Base-by-base conservation (phyloP, 257 asterid species). In the Solanum dulcamara region DNA sequence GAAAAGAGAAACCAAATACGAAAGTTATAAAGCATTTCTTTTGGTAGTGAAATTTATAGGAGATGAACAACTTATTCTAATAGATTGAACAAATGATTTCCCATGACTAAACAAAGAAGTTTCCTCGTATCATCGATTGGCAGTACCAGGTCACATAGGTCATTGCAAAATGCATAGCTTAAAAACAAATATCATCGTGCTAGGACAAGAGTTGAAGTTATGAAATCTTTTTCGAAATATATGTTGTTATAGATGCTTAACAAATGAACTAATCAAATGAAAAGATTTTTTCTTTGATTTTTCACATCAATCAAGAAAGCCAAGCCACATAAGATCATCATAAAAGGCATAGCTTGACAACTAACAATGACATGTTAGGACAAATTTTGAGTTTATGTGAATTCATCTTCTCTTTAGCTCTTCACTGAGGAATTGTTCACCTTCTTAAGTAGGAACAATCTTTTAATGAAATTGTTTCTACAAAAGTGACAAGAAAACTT, bases 1-100 rank as follows among this genome's bases (percentile, higher is more conserved):
- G 92, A 84, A 86, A 67, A 86, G 83, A 48, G 24, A 79, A 48
- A 77, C 5, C 26, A 48, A 48, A 79, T 40, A 79, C 48, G 28
- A 79, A 46, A 9, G 10, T 17, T 48, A 50, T 28, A 79, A 79
- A 79, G 1, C 83, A 17, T 17, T 75, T 79, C 62, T 77, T 2
- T 28, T 77, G 83, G 83, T 26, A 28, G 83, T 28, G 42, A 77
- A 77, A 77, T 48, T 28, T 15, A 17, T 46, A 26, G 42, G 18
- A 48, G 64, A 77, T 32, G 17, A 48, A 18, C 64, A 48, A 77
- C 40, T 2, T 48, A 46, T 48, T 46, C 17, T 15, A 15, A 26
- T 28, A 77, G 8, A 77, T 48, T 44, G 11, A 75, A 44, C 38
- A 44, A 68, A 72, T 40, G n/a, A 77, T 46, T 44, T 15, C 10